Conservation (phyloP, 345 rosid genomes). For the Brassica cretica region DNA sequence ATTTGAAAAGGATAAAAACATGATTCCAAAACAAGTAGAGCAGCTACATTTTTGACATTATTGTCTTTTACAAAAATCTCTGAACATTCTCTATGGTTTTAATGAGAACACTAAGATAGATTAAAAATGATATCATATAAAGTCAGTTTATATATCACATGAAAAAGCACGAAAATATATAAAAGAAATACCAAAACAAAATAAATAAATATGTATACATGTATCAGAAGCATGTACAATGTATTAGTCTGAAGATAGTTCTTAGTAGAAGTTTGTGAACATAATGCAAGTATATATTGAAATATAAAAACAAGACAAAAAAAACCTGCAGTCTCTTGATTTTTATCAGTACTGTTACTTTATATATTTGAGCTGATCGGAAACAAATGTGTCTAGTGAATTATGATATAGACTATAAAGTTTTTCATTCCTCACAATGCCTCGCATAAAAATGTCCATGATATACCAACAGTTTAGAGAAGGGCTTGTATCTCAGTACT, state of each 20-base stretch:
- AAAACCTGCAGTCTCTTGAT: neutral
- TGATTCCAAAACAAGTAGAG: neutral
- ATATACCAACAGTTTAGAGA: too few relatives aligned
- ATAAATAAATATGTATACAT: neutral
- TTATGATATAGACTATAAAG: neutral
- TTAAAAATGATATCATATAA: neutral
- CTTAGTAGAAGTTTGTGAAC: neutral
- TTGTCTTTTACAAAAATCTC: neutral
- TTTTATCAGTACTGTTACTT: neutral
- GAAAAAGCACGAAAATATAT: neutral
- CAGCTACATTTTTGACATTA: neutral
- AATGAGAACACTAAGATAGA: neutral
- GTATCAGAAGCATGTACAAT: neutral
- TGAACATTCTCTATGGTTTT: neutral
- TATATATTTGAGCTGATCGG: neutral
- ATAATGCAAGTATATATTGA: neutral
- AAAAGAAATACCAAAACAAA: neutral
- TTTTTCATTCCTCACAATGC: neutral
- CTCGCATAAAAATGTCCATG: neutral
- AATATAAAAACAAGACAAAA: neutral
- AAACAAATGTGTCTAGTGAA: neutral
- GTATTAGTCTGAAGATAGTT: neutral
- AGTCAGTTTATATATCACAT: neutral
- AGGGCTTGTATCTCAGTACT: too few relatives aligned
- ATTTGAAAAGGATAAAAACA: neutral